Percentiles rank a stretch among this genome's conserved stretches.
phyloP scores from a whole-genome alignment of 768 basidiomycete genomes.

The Psilocybe cubensis region DNA sequence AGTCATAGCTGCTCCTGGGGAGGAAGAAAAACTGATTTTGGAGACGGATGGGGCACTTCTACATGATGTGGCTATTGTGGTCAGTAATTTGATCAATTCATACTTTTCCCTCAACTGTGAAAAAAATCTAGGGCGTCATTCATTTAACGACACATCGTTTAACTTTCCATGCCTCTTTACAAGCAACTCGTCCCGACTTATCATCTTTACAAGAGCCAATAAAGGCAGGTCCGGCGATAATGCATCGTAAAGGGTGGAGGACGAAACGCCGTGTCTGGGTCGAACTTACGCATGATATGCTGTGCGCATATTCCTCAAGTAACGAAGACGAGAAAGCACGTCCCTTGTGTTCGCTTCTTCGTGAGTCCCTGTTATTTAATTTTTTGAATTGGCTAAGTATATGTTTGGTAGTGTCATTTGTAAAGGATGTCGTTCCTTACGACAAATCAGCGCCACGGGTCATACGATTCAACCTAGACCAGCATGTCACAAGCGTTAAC shows the following conservation, averaged over 20 bases:
- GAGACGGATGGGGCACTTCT: slow-evolving; percentile 57
- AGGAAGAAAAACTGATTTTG: slow-evolving; percentile 53
- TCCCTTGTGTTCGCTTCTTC: slow-evolving; percentile 54
- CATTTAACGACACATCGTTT: slow-evolving; percentile 70
- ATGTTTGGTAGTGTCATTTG: slow-evolving; percentile 48
- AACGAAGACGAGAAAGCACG: slow-evolving; percentile 55
- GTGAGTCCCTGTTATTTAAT: slow-evolving; percentile 36
- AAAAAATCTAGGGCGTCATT: slow-evolving; percentile 49
- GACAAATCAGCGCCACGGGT: slow-evolving; percentile 49
- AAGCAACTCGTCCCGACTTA: slow-evolving; percentile 43
- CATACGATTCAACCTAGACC: slow-evolving; percentile 41
- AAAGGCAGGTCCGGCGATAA: slow-evolving; percentile 51
- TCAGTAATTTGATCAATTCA: slow-evolving; percentile 25
- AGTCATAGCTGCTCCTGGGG: slow-evolving; percentile 41
- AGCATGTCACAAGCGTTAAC: slow-evolving; percentile 23
- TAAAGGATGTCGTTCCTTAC: slow-evolving; percentile 45
- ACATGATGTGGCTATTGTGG: slow-evolving; percentile 52
- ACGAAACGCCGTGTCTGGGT: slow-evolving; percentile 59
- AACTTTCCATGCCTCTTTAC: slow-evolving; percentile 66
- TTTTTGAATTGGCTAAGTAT: background rate
- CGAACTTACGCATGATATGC: slow-evolving; percentile 63
- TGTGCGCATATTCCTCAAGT: slow-evolving; percentile 58
- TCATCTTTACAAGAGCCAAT: slow-evolving; percentile 38
- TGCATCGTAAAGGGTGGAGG: slow-evolving; percentile 49
- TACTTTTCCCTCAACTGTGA: background rate